Conservation (phyloP, 2,329 filamentous ascomycete species). For the Penicillium sp. region DNA sequence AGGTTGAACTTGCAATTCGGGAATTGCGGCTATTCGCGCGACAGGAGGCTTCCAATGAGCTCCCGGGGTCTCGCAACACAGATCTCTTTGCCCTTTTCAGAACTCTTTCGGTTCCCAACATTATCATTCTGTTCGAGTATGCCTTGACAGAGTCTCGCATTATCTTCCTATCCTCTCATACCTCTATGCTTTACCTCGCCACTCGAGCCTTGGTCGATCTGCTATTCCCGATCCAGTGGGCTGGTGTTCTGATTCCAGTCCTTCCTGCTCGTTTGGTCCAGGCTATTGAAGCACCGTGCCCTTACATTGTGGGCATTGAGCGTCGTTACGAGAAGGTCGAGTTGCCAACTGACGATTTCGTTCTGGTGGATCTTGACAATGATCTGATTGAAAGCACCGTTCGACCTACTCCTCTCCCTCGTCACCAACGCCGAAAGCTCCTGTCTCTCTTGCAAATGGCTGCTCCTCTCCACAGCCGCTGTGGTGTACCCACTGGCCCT, state of each 20-base stretch:
- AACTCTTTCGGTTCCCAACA: constrained; percentile 82
- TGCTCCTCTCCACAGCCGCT: constrained; percentile 82
- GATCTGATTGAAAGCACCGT: constrained; percentile 82
- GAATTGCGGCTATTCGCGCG: constrained; percentile 88
- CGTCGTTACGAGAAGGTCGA: constrained; percentile 62
- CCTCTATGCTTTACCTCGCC: constrained; percentile 90
- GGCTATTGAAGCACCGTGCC: constrained; percentile 88
- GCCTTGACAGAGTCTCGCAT: constrained; percentile 89
- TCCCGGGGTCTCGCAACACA: constrained; percentile 83
- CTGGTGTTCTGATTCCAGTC: constrained; percentile 88
- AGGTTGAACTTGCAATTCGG: constrained; percentile 84
- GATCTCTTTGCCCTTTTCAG: constrained; percentile 92
- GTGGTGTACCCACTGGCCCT: constrained; percentile 78
- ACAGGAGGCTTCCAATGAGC: constrained; percentile 86
- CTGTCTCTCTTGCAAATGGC: constrained; percentile 81
- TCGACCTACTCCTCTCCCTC: constrained; percentile 71
- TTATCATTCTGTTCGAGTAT: constrained; percentile 89
- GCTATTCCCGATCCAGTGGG: constrained; percentile 87
- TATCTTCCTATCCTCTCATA: constrained; percentile 91
- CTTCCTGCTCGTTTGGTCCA: constrained; percentile 82
- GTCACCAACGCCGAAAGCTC: constrained; percentile 85
- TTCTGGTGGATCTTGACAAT: constrained; percentile 87
- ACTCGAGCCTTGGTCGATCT: constrained; percentile 80
- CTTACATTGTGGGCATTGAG: constrained; percentile 95
- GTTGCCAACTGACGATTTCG: constrained; percentile 90